Evolutionary conservation across 2,329 filamentous ascomycete species (phyloP).

Genomic region (Emericellopsis cladophorae): DNA sequence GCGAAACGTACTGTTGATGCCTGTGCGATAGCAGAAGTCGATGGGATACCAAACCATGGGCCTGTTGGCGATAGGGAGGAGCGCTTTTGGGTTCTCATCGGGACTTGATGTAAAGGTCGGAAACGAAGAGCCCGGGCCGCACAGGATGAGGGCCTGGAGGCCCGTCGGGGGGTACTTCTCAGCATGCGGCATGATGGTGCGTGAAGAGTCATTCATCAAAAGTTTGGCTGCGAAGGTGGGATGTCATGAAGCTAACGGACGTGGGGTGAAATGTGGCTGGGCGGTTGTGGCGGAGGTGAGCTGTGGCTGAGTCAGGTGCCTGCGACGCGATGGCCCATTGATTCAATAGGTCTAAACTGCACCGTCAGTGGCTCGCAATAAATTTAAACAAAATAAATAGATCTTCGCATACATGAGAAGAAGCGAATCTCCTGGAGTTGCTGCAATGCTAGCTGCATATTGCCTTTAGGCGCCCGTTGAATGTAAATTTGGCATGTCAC

Average conservation of each 20-base stretch:
- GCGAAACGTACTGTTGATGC: slow-evolving; percentile 51
- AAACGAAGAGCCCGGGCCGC: slow-evolving; percentile 70
- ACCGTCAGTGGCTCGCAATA: too few relatives aligned
- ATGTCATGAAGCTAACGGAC: background rate
- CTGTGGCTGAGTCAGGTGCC: too few relatives aligned
- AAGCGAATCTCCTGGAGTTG: too few relatives aligned
- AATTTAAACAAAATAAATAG: too few relatives aligned
- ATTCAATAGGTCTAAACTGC: too few relatives aligned
- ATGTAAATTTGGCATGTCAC: too few relatives aligned
- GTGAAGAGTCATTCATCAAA: slow-evolving; percentile 8
- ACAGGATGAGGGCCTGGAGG: slow-evolving; percentile 73
- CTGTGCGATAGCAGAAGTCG: slow-evolving; percentile 73
- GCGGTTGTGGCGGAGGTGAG: too few relatives aligned
- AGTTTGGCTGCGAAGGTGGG: background rate
- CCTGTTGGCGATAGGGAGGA: slow-evolving; percentile 70
- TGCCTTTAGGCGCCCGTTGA: too few relatives aligned
- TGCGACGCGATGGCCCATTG: too few relatives aligned
- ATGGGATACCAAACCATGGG: slow-evolving; percentile 87
- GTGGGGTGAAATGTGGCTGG: slow-evolving; percentile 1
- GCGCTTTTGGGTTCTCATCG: slow-evolving; percentile 69
- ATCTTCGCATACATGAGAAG: too few relatives aligned
- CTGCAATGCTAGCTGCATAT: too few relatives aligned
- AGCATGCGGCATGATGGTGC: slow-evolving; percentile 56
- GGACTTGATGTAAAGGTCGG: slow-evolving; percentile 73
- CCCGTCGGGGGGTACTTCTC: slow-evolving; percentile 60